phyloP scores from a whole-genome alignment of 192 early-diverging fungal species.

The Phycomyces blakesleeanus region DNA sequence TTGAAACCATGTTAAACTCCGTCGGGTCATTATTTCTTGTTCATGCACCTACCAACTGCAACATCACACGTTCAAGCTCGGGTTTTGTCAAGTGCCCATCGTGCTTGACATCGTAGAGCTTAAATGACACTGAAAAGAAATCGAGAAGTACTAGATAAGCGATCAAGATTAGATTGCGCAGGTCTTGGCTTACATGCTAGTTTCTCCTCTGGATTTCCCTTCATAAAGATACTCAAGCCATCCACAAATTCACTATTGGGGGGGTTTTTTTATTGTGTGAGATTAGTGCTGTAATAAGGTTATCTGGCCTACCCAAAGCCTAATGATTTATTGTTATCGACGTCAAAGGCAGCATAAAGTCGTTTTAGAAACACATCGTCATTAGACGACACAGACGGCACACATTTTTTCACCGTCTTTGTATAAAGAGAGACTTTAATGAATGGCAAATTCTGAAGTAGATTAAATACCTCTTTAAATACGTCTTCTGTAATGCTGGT shows the following conservation, averaged over 20 bases:
- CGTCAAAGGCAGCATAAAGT: conserved; percentile 75
- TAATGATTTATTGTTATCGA: conserved; percentile 55
- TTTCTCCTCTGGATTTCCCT: conserved; percentile 68
- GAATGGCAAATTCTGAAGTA: not conserved
- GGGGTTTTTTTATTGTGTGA: too few species aligned
- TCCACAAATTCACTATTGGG: conserved; percentile 50
- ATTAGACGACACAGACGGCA: conserved; percentile 52
- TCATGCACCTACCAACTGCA: conserved; percentile 57
- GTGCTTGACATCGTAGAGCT: conserved; percentile 76
- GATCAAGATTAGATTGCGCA: not conserved
- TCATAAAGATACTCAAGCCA: conserved; percentile 68
- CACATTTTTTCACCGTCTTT: conserved; percentile 52
- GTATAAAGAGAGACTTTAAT: not conserved
- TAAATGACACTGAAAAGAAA: conserved; percentile 81
- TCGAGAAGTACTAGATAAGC: not conserved
- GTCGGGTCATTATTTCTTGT: not conserved
- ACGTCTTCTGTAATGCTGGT: conserved; percentile 60
- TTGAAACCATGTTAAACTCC: conserved; percentile 1
- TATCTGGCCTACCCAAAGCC: conserved; percentile 47
- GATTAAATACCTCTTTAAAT: conserved; percentile 55
- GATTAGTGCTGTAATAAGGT: not conserved
- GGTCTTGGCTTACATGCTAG: conserved; percentile 18
- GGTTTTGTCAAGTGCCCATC: conserved; percentile 69
- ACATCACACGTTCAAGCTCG: conserved; percentile 69
- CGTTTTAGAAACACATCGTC: conserved; percentile 72